These are phyloP conservation scores for Kazachstania viticola DNA, from an alignment of 805 yeast genomes.

Conservation along the genomic window DNA sequence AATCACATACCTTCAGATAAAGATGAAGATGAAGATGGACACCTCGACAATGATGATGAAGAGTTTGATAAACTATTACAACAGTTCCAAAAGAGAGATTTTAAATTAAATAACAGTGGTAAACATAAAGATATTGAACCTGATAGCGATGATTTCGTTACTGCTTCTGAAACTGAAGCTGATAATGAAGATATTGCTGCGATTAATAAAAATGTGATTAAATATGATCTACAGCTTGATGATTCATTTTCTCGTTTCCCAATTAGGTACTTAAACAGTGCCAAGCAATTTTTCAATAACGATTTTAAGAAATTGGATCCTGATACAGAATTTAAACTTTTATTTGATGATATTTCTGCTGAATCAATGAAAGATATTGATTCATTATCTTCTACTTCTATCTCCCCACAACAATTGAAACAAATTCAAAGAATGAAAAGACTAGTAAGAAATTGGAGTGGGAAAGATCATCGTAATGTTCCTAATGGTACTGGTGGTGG, in stretches of 20 bases:
- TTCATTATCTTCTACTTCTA: constrained; percentile 56
- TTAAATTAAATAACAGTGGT: constrained; percentile 1
- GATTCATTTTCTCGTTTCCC: constrained; percentile 17
- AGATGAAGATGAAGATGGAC: constrained; percentile 8
- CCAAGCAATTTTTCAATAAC: constrained; percentile 12
- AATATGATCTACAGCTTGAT: constrained; percentile 27
- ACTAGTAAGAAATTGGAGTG: constrained; percentile 76
- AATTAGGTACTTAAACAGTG: constrained; percentile 5
- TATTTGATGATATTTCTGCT: constrained; percentile 61
- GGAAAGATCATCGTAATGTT: constrained; percentile 56
- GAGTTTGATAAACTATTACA: constrained; percentile 46
- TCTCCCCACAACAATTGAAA: constrained; percentile 55
- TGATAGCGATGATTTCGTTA: constrained; percentile 32
- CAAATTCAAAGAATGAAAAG: constrained; percentile 43
- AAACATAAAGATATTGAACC: constrained; percentile 17
- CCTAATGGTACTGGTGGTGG: constrained; percentile 50
- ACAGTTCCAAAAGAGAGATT: constrained; percentile 27
- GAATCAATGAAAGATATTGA: constrained; percentile 68
- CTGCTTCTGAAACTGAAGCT: constrained; percentile 28
- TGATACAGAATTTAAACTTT: constrained; percentile 56
- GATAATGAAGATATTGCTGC: constrained; percentile 15
- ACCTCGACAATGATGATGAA: constrained; percentile 33
- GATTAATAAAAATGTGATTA: constrained; percentile 5
- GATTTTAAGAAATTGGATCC: constrained; percentile 48
- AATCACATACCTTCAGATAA: constrained; percentile 2